These are phyloP conservation scores for Dothistroma septosporum DNA, from an alignment of 2,329 filamentous ascomycete species.

Conservation along the genomic window DNA sequence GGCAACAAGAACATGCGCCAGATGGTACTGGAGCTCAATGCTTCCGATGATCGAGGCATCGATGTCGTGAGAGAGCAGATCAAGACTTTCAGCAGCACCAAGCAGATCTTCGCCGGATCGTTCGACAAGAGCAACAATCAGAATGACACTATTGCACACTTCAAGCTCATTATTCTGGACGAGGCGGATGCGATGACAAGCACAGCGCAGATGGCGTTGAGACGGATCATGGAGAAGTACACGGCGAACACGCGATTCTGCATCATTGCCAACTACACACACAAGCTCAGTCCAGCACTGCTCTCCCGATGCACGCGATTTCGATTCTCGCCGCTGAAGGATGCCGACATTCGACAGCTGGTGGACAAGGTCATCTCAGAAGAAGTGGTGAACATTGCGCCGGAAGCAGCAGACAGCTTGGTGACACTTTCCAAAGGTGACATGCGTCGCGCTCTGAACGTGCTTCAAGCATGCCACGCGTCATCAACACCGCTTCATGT, in stretches of 20 bases:
- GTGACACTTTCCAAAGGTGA: conserved; percentile 89
- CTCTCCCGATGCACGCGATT: conserved; percentile 93
- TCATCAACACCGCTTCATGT: conserved; percentile 64
- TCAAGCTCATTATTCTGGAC: conserved; percentile 95
- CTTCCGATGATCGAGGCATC: conserved; percentile 94
- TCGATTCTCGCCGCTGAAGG: conserved; percentile 88
- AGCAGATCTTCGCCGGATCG: conserved; percentile 76
- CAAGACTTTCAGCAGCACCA: conserved; percentile 97
- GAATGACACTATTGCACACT: conserved; percentile 59
- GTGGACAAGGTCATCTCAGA: conserved; percentile 88
- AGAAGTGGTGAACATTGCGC: conserved; percentile 77
- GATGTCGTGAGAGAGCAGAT: conserved; percentile 98
- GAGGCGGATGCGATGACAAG: conserved; percentile 99
- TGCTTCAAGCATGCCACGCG: conserved; percentile 92
- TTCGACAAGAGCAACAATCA: conserved; percentile 32
- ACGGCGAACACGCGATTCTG: conserved; percentile 97
- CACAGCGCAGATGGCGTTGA: conserved; percentile 93
- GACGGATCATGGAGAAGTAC: conserved; percentile 98
- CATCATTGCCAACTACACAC: conserved; percentile 97
- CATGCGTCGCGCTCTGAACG: conserved; percentile 91
- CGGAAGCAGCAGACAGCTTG: conserved; percentile 75
- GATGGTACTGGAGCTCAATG: conserved; percentile 97
- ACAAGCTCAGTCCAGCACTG: conserved; percentile 90
- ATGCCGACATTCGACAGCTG: conserved; percentile 74
- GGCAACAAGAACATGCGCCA: conserved; percentile 88